Conservation (phyloP, 2,329 filamentous ascomycete species). For the Aspergillus viridinutans region DNA sequence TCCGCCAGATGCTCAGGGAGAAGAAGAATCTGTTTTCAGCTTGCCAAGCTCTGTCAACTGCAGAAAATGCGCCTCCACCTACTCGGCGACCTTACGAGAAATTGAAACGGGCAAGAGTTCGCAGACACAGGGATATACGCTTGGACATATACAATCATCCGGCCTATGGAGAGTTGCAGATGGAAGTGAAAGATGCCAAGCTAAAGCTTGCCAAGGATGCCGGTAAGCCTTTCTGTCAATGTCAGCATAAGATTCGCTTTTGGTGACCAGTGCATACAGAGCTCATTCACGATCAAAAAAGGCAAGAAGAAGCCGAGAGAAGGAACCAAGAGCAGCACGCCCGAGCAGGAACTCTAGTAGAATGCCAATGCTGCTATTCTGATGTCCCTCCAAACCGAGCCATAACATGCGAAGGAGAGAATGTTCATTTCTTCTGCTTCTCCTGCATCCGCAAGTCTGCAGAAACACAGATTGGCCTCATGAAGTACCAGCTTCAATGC, state of each 20-base stretch:
- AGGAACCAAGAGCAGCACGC: slow-evolving; percentile 36
- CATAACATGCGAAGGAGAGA: slow-evolving; percentile 60
- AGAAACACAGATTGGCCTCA: slow-evolving; percentile 63
- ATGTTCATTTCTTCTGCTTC: slow-evolving; percentile 65
- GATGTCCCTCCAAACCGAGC: slow-evolving; percentile 64
- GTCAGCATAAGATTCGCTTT: background rate
- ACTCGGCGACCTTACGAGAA: slow-evolving; percentile 14
- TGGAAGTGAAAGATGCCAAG: slow-evolving; percentile 26
- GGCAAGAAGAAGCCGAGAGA: slow-evolving; percentile 25
- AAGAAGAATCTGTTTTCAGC: slow-evolving; percentile 28
- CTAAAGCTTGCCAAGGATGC: slow-evolving; percentile 16
- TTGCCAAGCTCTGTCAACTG: slow-evolving; percentile 22
- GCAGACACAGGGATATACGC: background rate
- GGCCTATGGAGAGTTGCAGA: slow-evolving; percentile 5
- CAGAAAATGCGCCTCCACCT: slow-evolving; percentile 15
- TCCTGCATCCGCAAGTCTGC: slow-evolving; percentile 63
- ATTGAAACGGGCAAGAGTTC: slow-evolving; percentile 14
- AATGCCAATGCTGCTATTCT: slow-evolving; percentile 71
- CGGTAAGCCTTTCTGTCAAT: slow-evolving; percentile 9
- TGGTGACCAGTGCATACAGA: background rate
- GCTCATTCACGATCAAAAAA: slow-evolving; percentile 15
- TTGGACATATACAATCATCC: background rate
- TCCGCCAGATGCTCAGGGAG: slow-evolving; percentile 30
- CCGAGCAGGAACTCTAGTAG: slow-evolving; percentile 52
- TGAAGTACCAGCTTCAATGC: slow-evolving; percentile 65